A percentile compares a stretch with the other conserved stretches of the same genome.
phyloP scores from a whole-genome alignment of 225 moss, liverwort and hornwort species.

The Ulota crispa region DNA sequence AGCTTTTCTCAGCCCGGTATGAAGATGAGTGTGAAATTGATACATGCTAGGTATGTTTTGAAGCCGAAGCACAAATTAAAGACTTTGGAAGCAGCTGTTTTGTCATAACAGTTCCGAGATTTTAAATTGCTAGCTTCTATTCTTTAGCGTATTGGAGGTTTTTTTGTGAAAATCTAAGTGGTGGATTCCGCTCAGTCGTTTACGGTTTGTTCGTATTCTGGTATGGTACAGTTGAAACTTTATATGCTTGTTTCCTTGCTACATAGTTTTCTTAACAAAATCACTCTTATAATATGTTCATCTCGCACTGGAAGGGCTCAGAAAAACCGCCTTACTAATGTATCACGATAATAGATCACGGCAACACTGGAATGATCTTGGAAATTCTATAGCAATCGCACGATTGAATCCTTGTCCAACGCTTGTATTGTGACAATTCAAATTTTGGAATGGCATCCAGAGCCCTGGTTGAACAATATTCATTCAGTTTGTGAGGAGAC shows the following conservation, averaged over 20 bases:
- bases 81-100: not conserved
- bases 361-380: not conserved
- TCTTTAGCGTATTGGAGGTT: too few species aligned
- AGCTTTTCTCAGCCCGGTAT: slow-evolving; percentile 74
- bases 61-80: not conserved
- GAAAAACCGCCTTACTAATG: not conserved
- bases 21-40: slow-evolving; percentile 82
- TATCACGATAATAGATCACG: too few species aligned
- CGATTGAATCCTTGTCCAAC: not conserved
- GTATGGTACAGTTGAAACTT: not conserved
- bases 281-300: not conserved
- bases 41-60: slow-evolving; percentile 69
- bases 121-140: too few species aligned
- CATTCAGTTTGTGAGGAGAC: not conserved
- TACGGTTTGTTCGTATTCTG: not conserved
- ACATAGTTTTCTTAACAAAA: not conserved
- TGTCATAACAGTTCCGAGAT: not conserved
- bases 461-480: not conserved
- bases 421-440: not conserved
- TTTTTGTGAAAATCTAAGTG: not conserved
- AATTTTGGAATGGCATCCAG: not conserved
- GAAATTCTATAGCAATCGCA: not conserved
- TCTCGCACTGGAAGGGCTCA: not conserved
- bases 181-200: not conserved
- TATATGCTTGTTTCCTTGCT: not conserved